Evolutionary conservation across 2,329 filamentous ascomycete species (phyloP).

Genomic region (Colletotrichum godetiae): DNA sequence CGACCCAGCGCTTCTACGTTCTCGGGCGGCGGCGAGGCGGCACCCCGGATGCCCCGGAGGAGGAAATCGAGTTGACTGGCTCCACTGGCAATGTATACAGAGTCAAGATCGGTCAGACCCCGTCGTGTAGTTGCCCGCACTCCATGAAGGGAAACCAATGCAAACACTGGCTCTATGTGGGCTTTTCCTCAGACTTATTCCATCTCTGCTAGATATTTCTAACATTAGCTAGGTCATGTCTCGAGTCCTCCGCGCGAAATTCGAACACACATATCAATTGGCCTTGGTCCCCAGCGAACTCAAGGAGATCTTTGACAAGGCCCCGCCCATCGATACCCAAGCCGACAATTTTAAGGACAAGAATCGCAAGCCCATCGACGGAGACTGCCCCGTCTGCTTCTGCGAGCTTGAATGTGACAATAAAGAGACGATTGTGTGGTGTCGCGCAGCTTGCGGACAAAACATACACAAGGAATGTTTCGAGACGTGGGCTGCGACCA

Average conservation of each 20-base stretch:
- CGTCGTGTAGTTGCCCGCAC: slow-evolving; percentile 68
- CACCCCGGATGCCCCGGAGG: slow-evolving; percentile 53
- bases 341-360: slow-evolving; percentile 48
- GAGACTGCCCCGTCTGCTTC: slow-evolving; percentile 69
- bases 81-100: slow-evolving; percentile 75
- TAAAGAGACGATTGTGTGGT: slow-evolving; percentile 59
- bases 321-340: slow-evolving; percentile 60
- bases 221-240: slow-evolving; percentile 58
- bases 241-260: slow-evolving; percentile 68
- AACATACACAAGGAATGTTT: slow-evolving; percentile 67
- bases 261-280: slow-evolving; percentile 69
- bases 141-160: slow-evolving; percentile 66
- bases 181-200: slow-evolving; percentile 27
- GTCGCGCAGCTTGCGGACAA: slow-evolving; percentile 62
- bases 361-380: slow-evolving; percentile 61
- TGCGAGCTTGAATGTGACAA: slow-evolving; percentile 53
- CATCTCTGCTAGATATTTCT: not conserved
- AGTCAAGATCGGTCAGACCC: slow-evolving; percentile 62
- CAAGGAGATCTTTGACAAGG: slow-evolving; percentile 65
- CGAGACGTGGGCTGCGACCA: slow-evolving; percentile 63
- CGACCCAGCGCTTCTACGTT: slow-evolving; percentile 59
- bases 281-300: slow-evolving; percentile 70
- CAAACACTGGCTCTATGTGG: slow-evolving; percentile 73
- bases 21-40: slow-evolving; percentile 52
- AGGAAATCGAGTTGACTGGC: slow-evolving; percentile 69